Evolutionary conservation across 2,329 filamentous ascomycete genomes (phyloP), one percentile per base, ranked within the genome.

Genomic region (Xenoacremonium recifei): DNA sequence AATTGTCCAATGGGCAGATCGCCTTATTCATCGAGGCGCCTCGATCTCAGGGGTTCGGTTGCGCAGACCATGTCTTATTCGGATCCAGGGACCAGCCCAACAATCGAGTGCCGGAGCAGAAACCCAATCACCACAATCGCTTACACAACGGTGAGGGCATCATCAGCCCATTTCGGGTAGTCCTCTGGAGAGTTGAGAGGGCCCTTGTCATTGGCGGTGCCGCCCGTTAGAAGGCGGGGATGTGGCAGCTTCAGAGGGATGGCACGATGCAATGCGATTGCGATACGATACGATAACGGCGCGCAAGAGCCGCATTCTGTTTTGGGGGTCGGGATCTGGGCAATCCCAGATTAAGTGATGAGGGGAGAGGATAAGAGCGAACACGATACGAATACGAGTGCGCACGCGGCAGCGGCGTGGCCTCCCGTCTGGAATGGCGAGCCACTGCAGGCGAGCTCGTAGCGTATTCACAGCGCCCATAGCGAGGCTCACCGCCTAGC

Each of bases 1-100:
- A 38, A 56, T 57, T 55, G 46, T 45, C 53, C 55, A 58, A 58
- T 55, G 38, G 30, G 34, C 37, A 43, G 4, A 38, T 52, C 50
- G 45, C 21, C 55, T 58, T 58, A 58, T 58, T 57, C 55, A 58
- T 58, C 51, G 34, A 52, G n/a, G n/a, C n/a, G n/a, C n/a, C n/a
- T n/a, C n/a, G n/a, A 38, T 49, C 17, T n/a, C 32, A 19, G 32
- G n/a, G n/a, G 32, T 5, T 34, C n/a, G 18, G 15, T 20, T 16
- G 7, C 30, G 12, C 16, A 25, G 35, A 51, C 53, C 49, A 33
- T 35, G 47, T 58, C 55, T 58, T 58, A 58, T 58, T 58, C 55
- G 55, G 53, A 47, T 47, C 40, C 40, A 31, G 32, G 23, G 32
- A 34, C 17, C 15, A 34, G 32, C 16, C 32, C 12, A 18, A 9